Percentiles rank a stretch among this genome's conserved stretches.
phyloP scores from a whole-genome alignment of 352 stramenopile genomes.

The Aphanomyces invadans region DNA sequence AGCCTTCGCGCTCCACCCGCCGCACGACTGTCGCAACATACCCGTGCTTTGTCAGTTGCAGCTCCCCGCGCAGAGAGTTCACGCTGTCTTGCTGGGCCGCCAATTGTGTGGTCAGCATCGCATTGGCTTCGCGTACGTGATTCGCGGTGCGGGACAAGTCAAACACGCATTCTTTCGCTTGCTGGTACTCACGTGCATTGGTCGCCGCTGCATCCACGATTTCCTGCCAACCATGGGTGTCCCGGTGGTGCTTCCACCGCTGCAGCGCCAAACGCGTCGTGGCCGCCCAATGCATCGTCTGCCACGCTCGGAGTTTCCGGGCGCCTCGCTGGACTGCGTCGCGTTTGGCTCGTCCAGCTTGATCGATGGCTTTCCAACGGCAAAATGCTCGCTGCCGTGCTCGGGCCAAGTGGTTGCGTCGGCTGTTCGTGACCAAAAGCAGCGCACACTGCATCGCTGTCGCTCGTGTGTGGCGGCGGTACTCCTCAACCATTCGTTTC shows the following conservation, averaged over 20 bases:
- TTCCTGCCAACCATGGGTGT: not conserved
- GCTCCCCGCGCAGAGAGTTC: conserved; percentile 26
- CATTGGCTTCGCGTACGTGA: conserved; percentile 50
- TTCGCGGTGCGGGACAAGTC: conserved; percentile 53
- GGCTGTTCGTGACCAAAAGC: not conserved
- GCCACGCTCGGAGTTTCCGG: not conserved
- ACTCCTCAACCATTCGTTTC: conserved; percentile 9
- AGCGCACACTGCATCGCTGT: conserved; percentile 12
- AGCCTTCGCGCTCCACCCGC: conserved; percentile 37
- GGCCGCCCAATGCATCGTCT: not conserved
- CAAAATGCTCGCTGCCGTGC: not conserved
- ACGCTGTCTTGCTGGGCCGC: conserved; percentile 31
- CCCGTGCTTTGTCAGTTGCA: conserved; percentile 64
- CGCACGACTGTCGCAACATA: conserved; percentile 48
- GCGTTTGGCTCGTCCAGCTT: not conserved
- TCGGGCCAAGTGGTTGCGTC: not conserved
- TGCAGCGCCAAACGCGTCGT: not conserved
- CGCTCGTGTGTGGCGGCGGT: conserved; percentile 16
- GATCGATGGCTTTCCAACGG: not conserved
- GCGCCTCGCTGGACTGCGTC: not conserved
- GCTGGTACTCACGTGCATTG: conserved; percentile 27
- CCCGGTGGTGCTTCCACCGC: not conserved
- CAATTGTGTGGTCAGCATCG: conserved; percentile 36
- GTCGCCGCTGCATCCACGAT: not conserved
- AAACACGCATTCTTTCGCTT: conserved; percentile 71